These are phyloP conservation scores for Talaromyces sp. DNA, from an alignment of 2,329 filamentous ascomycete genomes.

Conservation along the genomic window DNA sequence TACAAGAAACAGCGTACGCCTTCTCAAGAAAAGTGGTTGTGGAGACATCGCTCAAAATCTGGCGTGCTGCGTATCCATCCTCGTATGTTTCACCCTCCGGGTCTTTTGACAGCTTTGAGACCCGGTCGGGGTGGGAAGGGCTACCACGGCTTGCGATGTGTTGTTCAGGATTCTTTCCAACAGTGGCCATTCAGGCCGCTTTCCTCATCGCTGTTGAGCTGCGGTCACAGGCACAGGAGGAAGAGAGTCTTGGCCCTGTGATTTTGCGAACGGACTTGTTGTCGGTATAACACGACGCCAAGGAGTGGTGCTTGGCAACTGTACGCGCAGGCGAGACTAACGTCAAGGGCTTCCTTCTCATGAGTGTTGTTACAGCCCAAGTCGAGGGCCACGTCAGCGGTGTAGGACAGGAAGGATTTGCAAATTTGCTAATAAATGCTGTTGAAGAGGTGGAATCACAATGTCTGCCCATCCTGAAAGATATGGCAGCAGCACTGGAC, in stretches of 20 bases:
- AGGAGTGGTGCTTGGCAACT: conserved; percentile 33
- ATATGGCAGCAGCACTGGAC: conserved; percentile 13
- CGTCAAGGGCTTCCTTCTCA: conserved; percentile 47
- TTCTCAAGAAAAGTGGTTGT: conserved; percentile 47
- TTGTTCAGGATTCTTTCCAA: conserved; percentile 27
- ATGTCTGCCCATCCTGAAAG: conserved; percentile 21
- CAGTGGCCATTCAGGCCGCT: conserved; percentile 13
- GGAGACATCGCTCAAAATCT: conserved; percentile 46
- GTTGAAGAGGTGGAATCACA: conserved; percentile 28
- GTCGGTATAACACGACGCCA: conserved; percentile 34
- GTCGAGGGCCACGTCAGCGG: conserved; percentile 39
- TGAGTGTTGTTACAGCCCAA: conserved; percentile 34
- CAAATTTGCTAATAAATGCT: conserved; percentile 29
- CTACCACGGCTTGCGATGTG: conserved; percentile 35
- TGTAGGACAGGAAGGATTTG: conserved; percentile 27
- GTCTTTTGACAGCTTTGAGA: background rate
- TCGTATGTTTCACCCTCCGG: conserved; percentile 10
- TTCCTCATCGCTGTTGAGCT: conserved; percentile 21
- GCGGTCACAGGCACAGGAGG: conserved; percentile 21
- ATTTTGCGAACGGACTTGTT: conserved; percentile 22
- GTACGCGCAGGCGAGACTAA: conserved; percentile 51
- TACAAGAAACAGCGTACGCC: conserved; percentile 24
- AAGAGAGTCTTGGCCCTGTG: conserved; percentile 20
- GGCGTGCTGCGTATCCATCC: conserved; percentile 32
- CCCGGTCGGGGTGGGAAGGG: conserved; percentile 18